Evolutionary conservation across 495 filamentous ascomycete genomes (phyloP).

Genomic region (Parathielavia hyrcaniae): DNA sequence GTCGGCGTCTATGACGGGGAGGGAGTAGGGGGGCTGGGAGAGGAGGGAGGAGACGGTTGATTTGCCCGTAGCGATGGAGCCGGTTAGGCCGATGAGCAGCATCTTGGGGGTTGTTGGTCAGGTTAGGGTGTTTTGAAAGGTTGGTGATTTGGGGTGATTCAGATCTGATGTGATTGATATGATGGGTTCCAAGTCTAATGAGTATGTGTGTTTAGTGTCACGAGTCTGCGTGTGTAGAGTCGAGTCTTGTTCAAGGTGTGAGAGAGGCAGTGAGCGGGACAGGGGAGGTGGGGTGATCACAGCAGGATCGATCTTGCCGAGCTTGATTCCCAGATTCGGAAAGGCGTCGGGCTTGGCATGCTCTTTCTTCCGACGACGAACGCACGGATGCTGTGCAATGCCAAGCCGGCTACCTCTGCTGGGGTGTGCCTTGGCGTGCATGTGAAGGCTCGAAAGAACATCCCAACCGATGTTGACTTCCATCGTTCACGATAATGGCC

Average conservation of each 20-base stretch:
- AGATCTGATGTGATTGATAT: no score
- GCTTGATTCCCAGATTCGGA: constrained; percentile 3
- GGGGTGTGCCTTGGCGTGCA: no score
- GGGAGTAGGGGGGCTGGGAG: constrained; percentile 66
- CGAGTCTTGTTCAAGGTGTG: not conserved
- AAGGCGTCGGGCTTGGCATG: constrained; percentile 11
- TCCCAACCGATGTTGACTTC: not conserved
- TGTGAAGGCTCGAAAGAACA: not conserved
- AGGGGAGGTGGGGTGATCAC: not conserved
- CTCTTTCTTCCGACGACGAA: constrained; percentile 6
- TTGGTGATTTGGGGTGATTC: not conserved
- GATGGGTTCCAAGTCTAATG: no score
- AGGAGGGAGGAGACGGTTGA: constrained; percentile 87
- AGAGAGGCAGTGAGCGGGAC: not conserved
- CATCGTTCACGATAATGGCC: not conserved
- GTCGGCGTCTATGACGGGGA: constrained; percentile 95
- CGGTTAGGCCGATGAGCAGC: constrained; percentile 93
- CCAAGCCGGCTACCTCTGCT: constrained; percentile 1
- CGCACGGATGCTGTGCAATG: not conserved
- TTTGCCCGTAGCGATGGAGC: constrained; percentile 97
- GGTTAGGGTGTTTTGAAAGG: not conserved
- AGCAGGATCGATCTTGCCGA: constrained; percentile 3
- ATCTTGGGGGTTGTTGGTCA: constrained; percentile 45
- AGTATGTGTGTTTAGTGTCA: not conserved
- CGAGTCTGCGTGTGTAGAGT: not conserved